Evolutionary conservation across 2,329 filamentous ascomycete species (phyloP).

Genomic region (Fusarium pseudocircinatum): DNA sequence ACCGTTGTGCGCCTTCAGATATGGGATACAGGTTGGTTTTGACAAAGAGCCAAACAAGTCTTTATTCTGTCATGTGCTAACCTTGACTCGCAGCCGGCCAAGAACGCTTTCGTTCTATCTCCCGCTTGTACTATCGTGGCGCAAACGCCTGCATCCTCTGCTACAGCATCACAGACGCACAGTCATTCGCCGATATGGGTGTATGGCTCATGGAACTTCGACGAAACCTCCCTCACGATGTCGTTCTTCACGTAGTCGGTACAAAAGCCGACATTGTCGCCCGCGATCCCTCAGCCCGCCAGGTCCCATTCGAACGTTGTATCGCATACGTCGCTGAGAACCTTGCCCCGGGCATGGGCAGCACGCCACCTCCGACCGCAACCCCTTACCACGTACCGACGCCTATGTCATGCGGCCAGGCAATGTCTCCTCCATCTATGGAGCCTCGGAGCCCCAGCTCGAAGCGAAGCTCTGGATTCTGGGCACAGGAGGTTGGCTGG

Average conservation of each 20-base stretch:
- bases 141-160: conserved; percentile 94
- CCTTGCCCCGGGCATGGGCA: conserved; percentile 75
- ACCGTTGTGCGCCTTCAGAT: conserved; percentile 92
- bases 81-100: conserved; percentile 71
- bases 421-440: conserved; percentile 42
- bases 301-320: conserved; percentile 93
- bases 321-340: conserved; percentile 97
- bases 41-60: not conserved
- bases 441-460: conserved; percentile 70
- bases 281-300: conserved; percentile 78
- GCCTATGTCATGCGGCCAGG: conserved; percentile 32
- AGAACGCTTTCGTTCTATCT: conserved; percentile 94
- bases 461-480: conserved; percentile 79
- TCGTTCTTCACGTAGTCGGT: conserved; percentile 93
- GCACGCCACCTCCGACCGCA: conserved; percentile 74
- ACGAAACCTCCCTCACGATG: conserved; percentile 77
- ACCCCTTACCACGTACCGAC: conserved; percentile 48
- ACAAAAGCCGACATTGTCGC: conserved; percentile 93
- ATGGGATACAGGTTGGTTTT: conserved; percentile 80
- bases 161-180: conserved; percentile 90
- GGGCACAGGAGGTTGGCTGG: conserved; percentile 94
- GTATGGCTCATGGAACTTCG: conserved; percentile 88
- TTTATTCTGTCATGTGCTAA: conserved; percentile 8
- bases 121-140: conserved; percentile 93
- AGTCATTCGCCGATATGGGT: conserved; percentile 91